These are phyloP conservation scores for Avena insularis DNA, from an alignment of 176 grass and related monocot genomes.

Conservation along the genomic window DNA sequence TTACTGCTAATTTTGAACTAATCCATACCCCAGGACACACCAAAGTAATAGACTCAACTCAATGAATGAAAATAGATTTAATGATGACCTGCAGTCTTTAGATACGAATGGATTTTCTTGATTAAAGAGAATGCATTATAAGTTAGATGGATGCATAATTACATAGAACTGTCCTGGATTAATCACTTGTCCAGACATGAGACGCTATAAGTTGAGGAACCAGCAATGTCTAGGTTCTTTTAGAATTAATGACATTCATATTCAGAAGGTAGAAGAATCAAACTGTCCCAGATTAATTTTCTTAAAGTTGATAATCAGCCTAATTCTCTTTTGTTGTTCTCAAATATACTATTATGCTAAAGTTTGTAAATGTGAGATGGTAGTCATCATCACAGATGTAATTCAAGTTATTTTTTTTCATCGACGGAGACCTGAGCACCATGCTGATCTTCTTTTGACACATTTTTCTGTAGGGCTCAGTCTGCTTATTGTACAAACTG, in stretches of 20 bases:
- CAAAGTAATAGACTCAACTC: slow-evolving; percentile 54
- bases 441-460: neutral
- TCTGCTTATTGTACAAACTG: slow-evolving; percentile 71
- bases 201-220: no score
- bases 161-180: neutral
- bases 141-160: neutral
- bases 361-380: neutral
- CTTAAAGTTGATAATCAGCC: neutral
- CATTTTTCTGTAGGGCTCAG: slow-evolving; percentile 64
- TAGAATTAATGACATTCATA: no score
- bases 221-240: no score
- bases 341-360: neutral
- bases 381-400: neutral
- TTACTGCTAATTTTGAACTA: slow-evolving; percentile 66
- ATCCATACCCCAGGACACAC: slow-evolving; percentile 92
- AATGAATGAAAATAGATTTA: neutral
- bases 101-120: neutral
- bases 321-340: no score
- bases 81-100: neutral
- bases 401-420: neutral
- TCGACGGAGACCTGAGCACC: neutral
- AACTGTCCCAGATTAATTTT: neutral
- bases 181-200: no score
- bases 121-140: slow-evolving; percentile 1
- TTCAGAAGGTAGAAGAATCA: no score